Base-by-base conservation (phyloP, 768 basidiomycete genomes). In the Tubosaeta sp. region DNA sequence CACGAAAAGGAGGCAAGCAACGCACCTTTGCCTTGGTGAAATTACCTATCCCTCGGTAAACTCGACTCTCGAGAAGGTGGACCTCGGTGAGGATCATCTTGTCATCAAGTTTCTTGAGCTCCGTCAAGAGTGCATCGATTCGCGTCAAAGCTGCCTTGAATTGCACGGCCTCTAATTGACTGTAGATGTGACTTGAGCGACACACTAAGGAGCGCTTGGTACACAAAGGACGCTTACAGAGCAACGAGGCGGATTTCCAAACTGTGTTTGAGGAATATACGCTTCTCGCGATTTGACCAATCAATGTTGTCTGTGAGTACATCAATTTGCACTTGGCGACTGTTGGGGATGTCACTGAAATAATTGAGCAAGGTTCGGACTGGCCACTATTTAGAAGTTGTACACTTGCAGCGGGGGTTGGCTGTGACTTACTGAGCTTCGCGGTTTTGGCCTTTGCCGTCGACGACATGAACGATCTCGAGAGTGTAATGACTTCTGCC, bases 81-180 rank as follows among this genome's bases (percentile, higher is more conserved):
- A 98, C 94, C 66, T 98, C 95, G 4, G 95, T 97, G 29, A 99
- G 78, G 55, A 98, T 90, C 82, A 95, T 88, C 76, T 98, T 98
- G 73, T 98, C 97, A 68, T 99, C 95, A 26, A 99, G 75, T 25
- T 86, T 82, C 71, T 90, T 93, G 17, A 99, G 81, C 69, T 98
- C 97, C 2, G 86, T 86, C 32, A 98, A 77, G n/a, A 99, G 81
- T 0, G 77, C 75, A 54, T 95, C 93, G 56, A 97, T 94, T 46
- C 92, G 79, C 0, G 79, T 62, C 13, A 97, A 77, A 0, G 95
- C 93, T 0, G 83, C 78, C 60, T 88, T 85, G 75, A 83, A 90
- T 60, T 88, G 82, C 25, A 79, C 74, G 0, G 83, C 76, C 53
- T 93, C 91, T 25, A 97, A 78, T 62, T 89, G 83, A 5, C 86